A percentile compares a stretch with the other conserved stretches of the same genome.
phyloP scores from a whole-genome alignment of 805 yeast genomes.

The Metschnikowia reukaufii region DNA sequence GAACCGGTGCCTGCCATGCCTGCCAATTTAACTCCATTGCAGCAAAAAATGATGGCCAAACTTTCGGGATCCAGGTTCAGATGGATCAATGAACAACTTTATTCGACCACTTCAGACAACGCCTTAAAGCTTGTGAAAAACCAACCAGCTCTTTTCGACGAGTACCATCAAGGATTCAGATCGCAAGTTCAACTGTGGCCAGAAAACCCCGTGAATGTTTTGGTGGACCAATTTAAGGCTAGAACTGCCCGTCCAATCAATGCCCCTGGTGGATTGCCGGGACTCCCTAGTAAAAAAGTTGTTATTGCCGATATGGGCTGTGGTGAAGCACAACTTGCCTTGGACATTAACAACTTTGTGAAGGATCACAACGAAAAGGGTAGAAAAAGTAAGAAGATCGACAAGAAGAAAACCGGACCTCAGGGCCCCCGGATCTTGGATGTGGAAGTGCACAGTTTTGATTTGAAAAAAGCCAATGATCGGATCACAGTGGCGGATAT shows the following conservation, averaged over 20 bases:
- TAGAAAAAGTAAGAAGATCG: slow-evolving; percentile 14
- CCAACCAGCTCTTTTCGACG: slow-evolving; percentile 88
- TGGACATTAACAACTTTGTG: slow-evolving; percentile 56
- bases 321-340: slow-evolving; percentile 90
- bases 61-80: slow-evolving; percentile 93
- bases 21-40: slow-evolving; percentile 76
- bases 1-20: slow-evolving; percentile 20
- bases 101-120: slow-evolving; percentile 75
- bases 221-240: slow-evolving; percentile 66
- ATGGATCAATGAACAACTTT: slow-evolving; percentile 98
- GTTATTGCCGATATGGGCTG: slow-evolving; percentile 98
- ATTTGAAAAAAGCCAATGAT: slow-evolving; percentile 83
- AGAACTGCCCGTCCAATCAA: slow-evolving; percentile 68
- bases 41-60: slow-evolving; percentile 93
- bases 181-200: slow-evolving; percentile 98
- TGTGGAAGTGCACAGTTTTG: slow-evolving; percentile 82
- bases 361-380: slow-evolving; percentile 30
- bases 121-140: slow-evolving; percentile 72
- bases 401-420: slow-evolving; percentile 33
- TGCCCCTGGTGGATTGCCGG: slow-evolving; percentile 97
- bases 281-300: slow-evolving; percentile 57
- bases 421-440: slow-evolving; percentile 40
- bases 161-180: slow-evolving; percentile 92
- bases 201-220: slow-evolving; percentile 94
- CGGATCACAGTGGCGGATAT: slow-evolving; percentile 97